Evolutionary conservation across 2,329 filamentous ascomycete species (phyloP), one percentile per base, ranked within the genome.

Genomic region (Calonectria pseudoturangicola): DNA sequence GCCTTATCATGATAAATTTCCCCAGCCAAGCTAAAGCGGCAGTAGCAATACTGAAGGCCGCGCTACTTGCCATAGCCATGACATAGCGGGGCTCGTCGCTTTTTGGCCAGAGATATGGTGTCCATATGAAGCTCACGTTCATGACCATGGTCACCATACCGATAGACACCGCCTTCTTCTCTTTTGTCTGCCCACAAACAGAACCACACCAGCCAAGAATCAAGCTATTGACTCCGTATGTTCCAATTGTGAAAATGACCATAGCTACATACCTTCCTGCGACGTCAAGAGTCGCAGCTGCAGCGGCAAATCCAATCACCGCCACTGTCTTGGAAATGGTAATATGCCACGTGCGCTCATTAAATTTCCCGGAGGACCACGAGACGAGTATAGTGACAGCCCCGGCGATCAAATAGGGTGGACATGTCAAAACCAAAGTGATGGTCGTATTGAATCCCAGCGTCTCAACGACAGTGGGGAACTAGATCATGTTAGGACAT

Each of bases 261-360:
- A 85, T 84, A n/a, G 81, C 77, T 12, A 75, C 75, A n/a, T 79
- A 80, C 15, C 78, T 76, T 3, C 76, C 78, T 0, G 76, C 76
- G 0, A 70, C 76, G 50, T 76, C 75, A 21, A 75, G 47, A 47
- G 73, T 85, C 63, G 70, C 81, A 30, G 68, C 83, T 50, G 70
- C 79, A 28, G 67, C 73, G 1, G 54, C 74, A 25, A 80, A 80
- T 0, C 78, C 78, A 2, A 76, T 30, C 2, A 88, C 82, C 0
- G 86, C 87, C 4, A 86, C 76, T 2, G 81, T 48, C 68, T 88
- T 87, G 9, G 84, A 84, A 8, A 82, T 77, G 1, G 86, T 87
- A 56, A 87, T 86, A 68, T 88, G 87, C 85, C 84, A 88, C 0
- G 86, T 87, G 21, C 86, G 83, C 72, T 88, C 87, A 68, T 88